Conservation (phyloP, 306 rosid species). For the Senna siamea region DNA sequence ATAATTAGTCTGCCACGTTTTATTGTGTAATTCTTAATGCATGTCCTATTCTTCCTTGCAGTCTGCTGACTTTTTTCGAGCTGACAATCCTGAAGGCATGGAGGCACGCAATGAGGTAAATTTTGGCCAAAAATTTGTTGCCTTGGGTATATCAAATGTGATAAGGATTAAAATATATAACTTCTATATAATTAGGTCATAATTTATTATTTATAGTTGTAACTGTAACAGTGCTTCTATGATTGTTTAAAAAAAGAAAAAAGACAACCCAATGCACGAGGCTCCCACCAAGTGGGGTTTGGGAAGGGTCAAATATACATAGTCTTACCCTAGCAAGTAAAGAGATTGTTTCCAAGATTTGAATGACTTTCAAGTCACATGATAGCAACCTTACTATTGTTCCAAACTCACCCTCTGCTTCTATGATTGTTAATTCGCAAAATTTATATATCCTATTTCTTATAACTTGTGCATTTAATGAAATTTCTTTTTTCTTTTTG, state of each 20-base stretch:
- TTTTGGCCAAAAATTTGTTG: slow-evolving; percentile 35
- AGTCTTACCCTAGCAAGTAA: too few species aligned
- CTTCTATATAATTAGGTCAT: slow-evolving; percentile 5
- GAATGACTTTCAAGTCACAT: too few species aligned
- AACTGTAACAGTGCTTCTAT: slow-evolving; percentile 19
- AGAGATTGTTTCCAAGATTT: too few species aligned
- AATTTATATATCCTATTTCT: slow-evolving; percentile 1
- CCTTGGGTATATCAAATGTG: slow-evolving; percentile 35
- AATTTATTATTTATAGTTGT: not conserved
- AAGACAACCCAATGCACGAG: too few species aligned
- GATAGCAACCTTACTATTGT: too few species aligned
- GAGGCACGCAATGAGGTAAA: slow-evolving; percentile 98
- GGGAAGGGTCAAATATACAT: too few species aligned
- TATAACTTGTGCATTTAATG: slow-evolving; percentile 10
- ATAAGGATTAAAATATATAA: not conserved
- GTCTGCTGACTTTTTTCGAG: slow-evolving; percentile 94
- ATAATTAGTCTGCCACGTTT: slow-evolving; percentile 24
- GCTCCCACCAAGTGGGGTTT: too few species aligned
- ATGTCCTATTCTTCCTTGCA: slow-evolving; percentile 49
- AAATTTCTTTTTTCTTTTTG: not conserved
- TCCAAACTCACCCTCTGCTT: too few species aligned
- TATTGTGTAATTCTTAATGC: slow-evolving; percentile 28
- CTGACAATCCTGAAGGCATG: slow-evolving; percentile 94
- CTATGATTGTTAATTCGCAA: not conserved
- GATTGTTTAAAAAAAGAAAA: too few species aligned